Evolutionary conservation across 2,329 filamentous ascomycete genomes (phyloP).

Genomic region (Westerdykella ornata): DNA sequence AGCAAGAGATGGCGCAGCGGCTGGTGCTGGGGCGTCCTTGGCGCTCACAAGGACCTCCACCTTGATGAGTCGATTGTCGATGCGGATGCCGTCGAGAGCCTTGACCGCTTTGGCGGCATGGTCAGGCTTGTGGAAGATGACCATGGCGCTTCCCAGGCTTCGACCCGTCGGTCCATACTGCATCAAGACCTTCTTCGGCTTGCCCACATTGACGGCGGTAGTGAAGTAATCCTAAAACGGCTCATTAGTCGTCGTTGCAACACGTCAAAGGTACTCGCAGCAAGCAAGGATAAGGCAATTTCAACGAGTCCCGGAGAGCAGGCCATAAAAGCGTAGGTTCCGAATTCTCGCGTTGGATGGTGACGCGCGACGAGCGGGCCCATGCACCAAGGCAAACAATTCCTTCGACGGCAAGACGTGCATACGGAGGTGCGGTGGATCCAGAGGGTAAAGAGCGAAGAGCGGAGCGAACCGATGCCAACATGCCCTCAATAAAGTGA

Average conservation of each 20-base stretch:
- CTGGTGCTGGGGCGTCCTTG: conserved; percentile 60
- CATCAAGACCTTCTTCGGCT: conserved; percentile 84
- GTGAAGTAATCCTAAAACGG: conserved; percentile 87
- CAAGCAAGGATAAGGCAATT: conserved; percentile 15
- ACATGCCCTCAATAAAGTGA: neutral
- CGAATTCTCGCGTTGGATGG: conserved; percentile 16
- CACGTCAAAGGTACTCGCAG: conserved; percentile 23
- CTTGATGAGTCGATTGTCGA: conserved; percentile 88
- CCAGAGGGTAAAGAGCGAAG: neutral
- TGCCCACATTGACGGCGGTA: conserved; percentile 78
- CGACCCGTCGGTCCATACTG: conserved; percentile 88
- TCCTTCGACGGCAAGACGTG: neutral
- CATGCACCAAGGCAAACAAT: neutral
- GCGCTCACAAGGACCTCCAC: conserved; percentile 88
- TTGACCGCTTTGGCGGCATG: conserved; percentile 79
- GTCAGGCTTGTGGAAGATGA: conserved; percentile 74
- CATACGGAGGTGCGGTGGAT: neutral
- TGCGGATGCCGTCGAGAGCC: conserved; percentile 78
- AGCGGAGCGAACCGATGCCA: neutral
- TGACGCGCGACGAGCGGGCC: conserved; percentile 24
- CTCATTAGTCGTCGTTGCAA: conserved; percentile 56
- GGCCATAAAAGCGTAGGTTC: conserved; percentile 13
- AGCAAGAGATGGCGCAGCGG: conserved; percentile 62
- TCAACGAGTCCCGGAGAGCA: conserved; percentile 18
- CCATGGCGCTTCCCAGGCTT: conserved; percentile 86